A percentile compares a stretch with the other conserved stretches of the same genome.
These are phyloP conservation scores for Aspergillus sclerotiicarbonarius DNA, from an alignment of 495 filamentous ascomycete genomes.

Conservation along the genomic window DNA sequence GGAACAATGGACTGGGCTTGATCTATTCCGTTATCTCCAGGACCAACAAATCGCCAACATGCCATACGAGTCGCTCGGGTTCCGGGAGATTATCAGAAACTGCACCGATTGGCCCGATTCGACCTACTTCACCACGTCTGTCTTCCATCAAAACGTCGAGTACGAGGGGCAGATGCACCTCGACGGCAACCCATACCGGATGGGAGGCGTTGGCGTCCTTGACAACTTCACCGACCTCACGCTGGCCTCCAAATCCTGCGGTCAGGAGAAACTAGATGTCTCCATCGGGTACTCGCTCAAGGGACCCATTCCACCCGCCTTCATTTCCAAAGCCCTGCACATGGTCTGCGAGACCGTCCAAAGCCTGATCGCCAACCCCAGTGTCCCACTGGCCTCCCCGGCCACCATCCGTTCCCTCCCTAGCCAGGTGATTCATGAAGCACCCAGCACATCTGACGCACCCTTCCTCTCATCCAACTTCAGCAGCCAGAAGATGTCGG, in stretches of 20 bases:
- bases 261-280: constrained; percentile 40
- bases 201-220: constrained; percentile 48
- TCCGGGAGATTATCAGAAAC: constrained; percentile 55
- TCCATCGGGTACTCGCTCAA: constrained; percentile 46
- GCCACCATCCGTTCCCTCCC: constrained; percentile 37
- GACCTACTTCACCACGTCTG: constrained; percentile 46
- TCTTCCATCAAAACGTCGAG: constrained; percentile 50
- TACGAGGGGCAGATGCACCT: constrained; percentile 42
- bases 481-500: constrained; percentile 42
- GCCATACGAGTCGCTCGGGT: constrained; percentile 57
- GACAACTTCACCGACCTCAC: constrained; percentile 53
- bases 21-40: constrained; percentile 55
- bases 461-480: constrained; percentile 37
- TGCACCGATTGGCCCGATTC: constrained; percentile 59
- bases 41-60: constrained; percentile 59
- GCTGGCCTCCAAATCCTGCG: constrained; percentile 46
- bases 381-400: constrained; percentile 41
- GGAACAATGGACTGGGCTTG: constrained; percentile 46
- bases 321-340: constrained; percentile 45
- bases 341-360: constrained; percentile 49
- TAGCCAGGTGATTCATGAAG: constrained; percentile 28
- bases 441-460: constrained; percentile 26
- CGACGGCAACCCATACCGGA: constrained; percentile 46
- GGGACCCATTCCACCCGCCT: constrained; percentile 37
- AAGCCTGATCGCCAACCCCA: constrained; percentile 45